phyloP scores from a whole-genome alignment of 2,329 filamentous ascomycete species.

The Chaetoscypha palmicola region DNA sequence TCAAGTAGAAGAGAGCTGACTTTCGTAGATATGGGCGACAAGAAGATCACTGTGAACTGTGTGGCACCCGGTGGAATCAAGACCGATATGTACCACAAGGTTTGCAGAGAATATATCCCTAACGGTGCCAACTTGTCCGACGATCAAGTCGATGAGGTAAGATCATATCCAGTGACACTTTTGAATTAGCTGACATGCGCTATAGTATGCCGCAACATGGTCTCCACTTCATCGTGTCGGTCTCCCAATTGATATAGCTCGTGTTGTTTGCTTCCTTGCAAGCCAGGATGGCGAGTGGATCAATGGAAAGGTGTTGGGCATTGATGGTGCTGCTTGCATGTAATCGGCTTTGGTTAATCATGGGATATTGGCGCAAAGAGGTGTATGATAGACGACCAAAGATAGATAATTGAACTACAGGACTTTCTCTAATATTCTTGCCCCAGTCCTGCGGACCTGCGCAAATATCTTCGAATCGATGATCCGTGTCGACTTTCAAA shows the following conservation, averaged over 20 bases:
- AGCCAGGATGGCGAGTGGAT: slow-evolving; percentile 46
- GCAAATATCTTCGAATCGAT: no score
- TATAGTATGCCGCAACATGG: slow-evolving; percentile 54
- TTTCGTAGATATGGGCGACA: slow-evolving; percentile 42
- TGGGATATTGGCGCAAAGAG: no score
- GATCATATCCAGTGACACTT: neutral
- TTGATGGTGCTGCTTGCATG: slow-evolving; percentile 23
- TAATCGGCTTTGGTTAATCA: no score
- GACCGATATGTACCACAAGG: slow-evolving; percentile 61
- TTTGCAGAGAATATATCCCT: slow-evolving; percentile 58
- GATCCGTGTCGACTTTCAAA: no score
- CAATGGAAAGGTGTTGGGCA: slow-evolving; percentile 20
- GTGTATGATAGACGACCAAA: no score
- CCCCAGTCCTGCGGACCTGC: no score
- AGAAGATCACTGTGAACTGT: slow-evolving; percentile 61
- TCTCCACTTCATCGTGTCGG: slow-evolving; percentile 59
- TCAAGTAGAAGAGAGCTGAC: slow-evolving; percentile 48
- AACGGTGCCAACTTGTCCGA: slow-evolving; percentile 47
- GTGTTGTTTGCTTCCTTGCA: slow-evolving; percentile 54
- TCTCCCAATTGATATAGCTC: slow-evolving; percentile 60
- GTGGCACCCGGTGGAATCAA: slow-evolving; percentile 64
- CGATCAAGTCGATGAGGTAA: slow-evolving; percentile 49
- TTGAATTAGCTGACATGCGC: neutral
- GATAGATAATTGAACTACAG: neutral
- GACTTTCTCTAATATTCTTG: neutral